Base-by-base conservation (phyloP, 495 filamentous ascomycete genomes). In the Immersiella caudata region DNA sequence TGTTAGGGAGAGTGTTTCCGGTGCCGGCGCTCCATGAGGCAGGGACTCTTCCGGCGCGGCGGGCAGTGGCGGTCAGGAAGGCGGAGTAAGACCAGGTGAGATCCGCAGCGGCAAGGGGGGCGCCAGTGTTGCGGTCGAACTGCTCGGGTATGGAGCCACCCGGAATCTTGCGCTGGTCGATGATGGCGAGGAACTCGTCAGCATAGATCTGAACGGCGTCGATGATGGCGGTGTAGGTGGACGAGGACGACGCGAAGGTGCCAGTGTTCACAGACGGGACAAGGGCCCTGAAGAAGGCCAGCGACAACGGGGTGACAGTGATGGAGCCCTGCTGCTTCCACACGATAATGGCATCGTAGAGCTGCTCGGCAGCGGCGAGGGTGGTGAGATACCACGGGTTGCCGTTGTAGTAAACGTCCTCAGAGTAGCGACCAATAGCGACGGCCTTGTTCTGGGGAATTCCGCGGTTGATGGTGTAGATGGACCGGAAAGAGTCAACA, bases 31-130 rank as follows among this genome's bases (percentile, higher is more conserved):
- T 76, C 73, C 86, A 89, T 4, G 87, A 82, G 3, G 82, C 68
- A 0, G 88, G 88, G 11, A 87, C 78, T 11, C 82, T 68, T 62
- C 82, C 80, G 27, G 75, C 74, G 56, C 81, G 76, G 57, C 81
- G 76, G n/a, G 78, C 81, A 25, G 84, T 79, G 50, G 85, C 86
- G 7, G 87, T 86, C 46, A 89, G 70, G 78, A 90, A 89, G n/a
- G 87, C 77, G 2, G 86, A 85, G 71, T 87, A 90, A 14, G 86
- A 90, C 89, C 89, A 92, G 18, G 89, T 91, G 18, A 91, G 78
- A 70, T 90, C 80, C 12, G 78, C 66, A 9, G 89, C 89, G 0
- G 85, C 87, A n/a, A 86, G 67, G 11, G 82, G 83, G 0, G 67
- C 60, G 52, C 89, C 89, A 60, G 74, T 76, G 52, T 76, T 71